Percentiles rank a stretch among this genome's conserved stretches.
These are phyloP conservation scores for Geotrichum candidum DNA, from an alignment of 1,139 yeast genomes.

Conservation along the genomic window DNA sequence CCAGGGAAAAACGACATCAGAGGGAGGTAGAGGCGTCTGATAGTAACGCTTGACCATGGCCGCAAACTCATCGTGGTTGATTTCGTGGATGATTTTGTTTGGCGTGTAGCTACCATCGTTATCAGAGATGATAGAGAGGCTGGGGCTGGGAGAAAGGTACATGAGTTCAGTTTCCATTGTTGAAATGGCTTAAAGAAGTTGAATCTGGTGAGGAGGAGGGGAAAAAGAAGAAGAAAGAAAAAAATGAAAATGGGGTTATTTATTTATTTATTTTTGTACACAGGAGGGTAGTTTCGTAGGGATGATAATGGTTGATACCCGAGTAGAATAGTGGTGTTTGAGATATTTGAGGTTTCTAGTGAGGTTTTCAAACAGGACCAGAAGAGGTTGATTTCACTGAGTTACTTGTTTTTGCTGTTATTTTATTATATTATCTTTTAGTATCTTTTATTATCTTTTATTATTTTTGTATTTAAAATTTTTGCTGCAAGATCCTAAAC, in stretches of 20 bases:
- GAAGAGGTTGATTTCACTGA: background rate
- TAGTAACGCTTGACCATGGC: constrained; percentile 25
- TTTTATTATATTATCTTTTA: too few species aligned
- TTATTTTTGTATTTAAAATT: too few species aligned
- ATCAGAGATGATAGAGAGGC: background rate
- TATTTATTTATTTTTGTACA: too few species aligned
- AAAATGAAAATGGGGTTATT: background rate
- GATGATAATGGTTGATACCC: background rate
- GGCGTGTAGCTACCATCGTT: background rate
- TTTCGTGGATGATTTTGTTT: background rate
- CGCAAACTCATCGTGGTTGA: background rate
- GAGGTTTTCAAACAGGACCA: background rate
- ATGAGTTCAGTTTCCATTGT: background rate
- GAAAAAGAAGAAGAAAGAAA: background rate
- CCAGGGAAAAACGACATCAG: constrained; percentile 82
- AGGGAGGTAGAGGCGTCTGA: constrained; percentile 55
- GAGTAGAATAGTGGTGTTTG: background rate
- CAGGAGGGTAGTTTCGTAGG: too few species aligned
- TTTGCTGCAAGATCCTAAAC: background rate
- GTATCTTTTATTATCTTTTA: too few species aligned
- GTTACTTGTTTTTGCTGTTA: background rate
- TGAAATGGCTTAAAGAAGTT: background rate
- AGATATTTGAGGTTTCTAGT: background rate
- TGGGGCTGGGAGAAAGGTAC: background rate
- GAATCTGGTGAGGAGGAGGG: background rate